These are phyloP conservation scores for button mushroom (Agaricus bisporus) DNA, from an alignment of 768 basidiomycete genomes.

Conservation along the genomic window DNA sequence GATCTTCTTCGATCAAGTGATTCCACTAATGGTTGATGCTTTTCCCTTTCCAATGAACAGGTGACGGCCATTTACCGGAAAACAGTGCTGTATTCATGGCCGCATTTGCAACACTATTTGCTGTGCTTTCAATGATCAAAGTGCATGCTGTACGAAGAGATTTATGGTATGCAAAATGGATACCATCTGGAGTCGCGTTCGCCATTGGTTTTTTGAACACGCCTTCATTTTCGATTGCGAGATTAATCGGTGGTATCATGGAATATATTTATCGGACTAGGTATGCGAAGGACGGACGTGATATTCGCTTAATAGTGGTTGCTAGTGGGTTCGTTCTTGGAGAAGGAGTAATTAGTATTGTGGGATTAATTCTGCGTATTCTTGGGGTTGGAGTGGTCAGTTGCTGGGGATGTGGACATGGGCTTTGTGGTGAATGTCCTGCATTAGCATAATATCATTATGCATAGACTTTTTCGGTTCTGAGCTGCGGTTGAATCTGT, in stretches of 20 bases:
- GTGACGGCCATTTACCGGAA: slow-evolving; percentile 77
- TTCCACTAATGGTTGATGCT: slow-evolving; percentile 18
- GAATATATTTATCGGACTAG: slow-evolving; percentile 64
- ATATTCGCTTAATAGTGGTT: slow-evolving; percentile 76
- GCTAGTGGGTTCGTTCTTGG: slow-evolving; percentile 96
- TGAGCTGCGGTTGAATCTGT: too few species aligned
- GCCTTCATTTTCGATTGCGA: slow-evolving; percentile 88
- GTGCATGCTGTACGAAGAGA: slow-evolving; percentile 44
- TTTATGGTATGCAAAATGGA: slow-evolving; percentile 60
- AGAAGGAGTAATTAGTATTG: slow-evolving; percentile 84
- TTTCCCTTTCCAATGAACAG: slow-evolving; percentile 29
- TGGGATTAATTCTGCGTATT: slow-evolving; percentile 69
- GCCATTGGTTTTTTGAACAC: slow-evolving; percentile 96
- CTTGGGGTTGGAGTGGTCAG: slow-evolving; percentile 69
- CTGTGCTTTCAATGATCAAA: slow-evolving; percentile 60
- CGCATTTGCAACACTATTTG: slow-evolving; percentile 68
- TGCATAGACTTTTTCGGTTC: too few species aligned
- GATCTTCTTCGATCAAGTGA: background rate
- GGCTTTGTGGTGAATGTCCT: slow-evolving; percentile 67
- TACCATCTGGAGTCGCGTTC: slow-evolving; percentile 91
- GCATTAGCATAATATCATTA: slow-evolving; percentile 16
- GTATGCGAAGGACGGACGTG: slow-evolving; percentile 44
- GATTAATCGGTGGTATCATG: slow-evolving; percentile 80
- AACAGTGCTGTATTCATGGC: slow-evolving; percentile 77
- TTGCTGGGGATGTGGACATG: slow-evolving; percentile 84